Conservation (phyloP, 345 rosid species). For the Salix viminalis region DNA sequence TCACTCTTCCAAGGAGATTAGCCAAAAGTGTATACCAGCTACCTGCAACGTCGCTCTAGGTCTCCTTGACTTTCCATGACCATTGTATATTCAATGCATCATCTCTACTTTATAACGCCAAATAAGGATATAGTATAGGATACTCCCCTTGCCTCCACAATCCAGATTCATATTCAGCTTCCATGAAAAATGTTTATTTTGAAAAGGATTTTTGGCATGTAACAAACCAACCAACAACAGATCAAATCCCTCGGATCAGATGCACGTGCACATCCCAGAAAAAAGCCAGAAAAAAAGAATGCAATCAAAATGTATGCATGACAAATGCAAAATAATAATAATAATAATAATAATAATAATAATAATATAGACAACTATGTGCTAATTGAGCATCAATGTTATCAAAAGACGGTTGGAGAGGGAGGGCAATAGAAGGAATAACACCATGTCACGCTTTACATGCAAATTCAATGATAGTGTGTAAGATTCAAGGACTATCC, state of each 20-base stretch:
- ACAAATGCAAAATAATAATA: neutral
- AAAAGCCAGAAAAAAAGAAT: neutral
- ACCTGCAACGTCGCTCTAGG: neutral
- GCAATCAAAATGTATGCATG: neutral
- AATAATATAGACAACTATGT: too few relatives aligned
- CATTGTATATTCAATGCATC: neutral
- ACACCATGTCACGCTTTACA: neutral
- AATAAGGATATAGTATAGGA: neutral
- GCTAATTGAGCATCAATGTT: neutral
- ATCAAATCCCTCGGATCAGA: neutral
- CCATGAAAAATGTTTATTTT: neutral
- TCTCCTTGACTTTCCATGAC: neutral
- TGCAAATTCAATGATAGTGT: slow-evolving; percentile 2
- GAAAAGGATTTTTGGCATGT: neutral
- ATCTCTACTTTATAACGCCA: neutral
- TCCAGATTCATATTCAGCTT: neutral
- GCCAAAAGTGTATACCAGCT: neutral
- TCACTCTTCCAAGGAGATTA: neutral
- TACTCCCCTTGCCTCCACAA: neutral
- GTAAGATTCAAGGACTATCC: slow-evolving; percentile 6
- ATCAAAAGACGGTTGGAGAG: neutral
- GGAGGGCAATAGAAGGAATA: neutral
- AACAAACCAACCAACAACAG: neutral
- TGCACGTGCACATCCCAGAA: neutral
- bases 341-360: too few relatives aligned